Conservation (phyloP, 371 early-diverging fungal species). For the Amoeboaphelidium protococcarum region DNA sequence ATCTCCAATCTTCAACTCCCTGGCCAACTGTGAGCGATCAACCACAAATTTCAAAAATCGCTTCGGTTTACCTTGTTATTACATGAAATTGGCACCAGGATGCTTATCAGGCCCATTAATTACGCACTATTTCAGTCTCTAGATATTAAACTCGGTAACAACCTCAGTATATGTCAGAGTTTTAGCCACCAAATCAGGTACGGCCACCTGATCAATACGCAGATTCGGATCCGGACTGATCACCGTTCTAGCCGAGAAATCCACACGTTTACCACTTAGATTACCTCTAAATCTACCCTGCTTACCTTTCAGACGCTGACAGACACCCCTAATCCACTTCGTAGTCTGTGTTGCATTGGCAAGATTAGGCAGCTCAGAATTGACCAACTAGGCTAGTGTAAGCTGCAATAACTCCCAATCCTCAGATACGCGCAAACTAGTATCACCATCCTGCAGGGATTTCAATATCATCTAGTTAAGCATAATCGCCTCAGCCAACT, state of each 20-base stretch:
- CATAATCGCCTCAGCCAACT: slow-evolving; percentile 86
- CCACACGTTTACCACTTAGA: slow-evolving; percentile 97
- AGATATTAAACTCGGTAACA: slow-evolving; percentile 68
- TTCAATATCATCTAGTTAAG: slow-evolving; percentile 66
- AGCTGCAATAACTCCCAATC: slow-evolving; percentile 97
- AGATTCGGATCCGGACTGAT: slow-evolving; percentile 99
- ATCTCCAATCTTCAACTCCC: slow-evolving; percentile 65
- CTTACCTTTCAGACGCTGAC: slow-evolving; percentile 97
- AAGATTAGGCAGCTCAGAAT: slow-evolving; percentile 65
- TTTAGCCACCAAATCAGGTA: slow-evolving; percentile 86
- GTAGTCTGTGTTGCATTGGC: slow-evolving; percentile 30
- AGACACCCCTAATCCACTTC: slow-evolving; percentile 35
- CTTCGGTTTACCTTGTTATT: slow-evolving; percentile 8
- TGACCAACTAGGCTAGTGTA: slow-evolving; percentile 88
- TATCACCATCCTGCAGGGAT: slow-evolving; percentile 55
- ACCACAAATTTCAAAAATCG: slow-evolving; percentile 40
- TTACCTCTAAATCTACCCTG: slow-evolving; percentile 98
- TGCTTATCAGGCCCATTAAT: slow-evolving; percentile 70
- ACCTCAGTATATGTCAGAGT: slow-evolving; percentile 91
- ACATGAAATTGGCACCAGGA: slow-evolving; percentile 88
- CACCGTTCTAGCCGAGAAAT: slow-evolving; percentile 97
- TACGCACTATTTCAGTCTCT: slow-evolving; percentile 47
- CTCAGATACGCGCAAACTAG: slow-evolving; percentile 36
- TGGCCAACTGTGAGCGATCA: slow-evolving; percentile 35
- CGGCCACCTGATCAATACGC: slow-evolving; percentile 90